phyloP scores from a whole-genome alignment of 805 yeast genomes.

The Candida qinlingensis region DNA sequence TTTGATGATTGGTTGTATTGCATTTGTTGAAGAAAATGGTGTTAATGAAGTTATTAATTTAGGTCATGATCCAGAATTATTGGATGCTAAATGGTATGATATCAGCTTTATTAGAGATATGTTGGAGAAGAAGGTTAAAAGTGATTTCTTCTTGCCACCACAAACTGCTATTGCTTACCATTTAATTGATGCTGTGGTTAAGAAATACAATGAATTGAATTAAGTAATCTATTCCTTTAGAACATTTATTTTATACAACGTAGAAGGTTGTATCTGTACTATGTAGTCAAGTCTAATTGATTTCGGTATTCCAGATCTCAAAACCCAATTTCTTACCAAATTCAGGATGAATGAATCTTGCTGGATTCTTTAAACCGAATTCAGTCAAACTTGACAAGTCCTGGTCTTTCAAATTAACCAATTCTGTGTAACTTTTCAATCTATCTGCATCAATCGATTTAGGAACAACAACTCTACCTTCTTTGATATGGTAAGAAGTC shows the following conservation, averaged over 20 bases:
- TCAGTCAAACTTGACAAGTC: conserved; percentile 33
- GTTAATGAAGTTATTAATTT: conserved; percentile 58
- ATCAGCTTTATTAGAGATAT: conserved; percentile 39
- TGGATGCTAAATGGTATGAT: conserved; percentile 84
- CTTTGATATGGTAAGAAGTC: conserved; percentile 55
- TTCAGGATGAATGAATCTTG: conserved; percentile 25
- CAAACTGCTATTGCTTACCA: conserved; percentile 24
- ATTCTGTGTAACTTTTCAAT: conserved; percentile 33
- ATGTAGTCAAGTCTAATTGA: neutral
- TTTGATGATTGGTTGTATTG: conserved; percentile 90
- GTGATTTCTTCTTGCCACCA: conserved; percentile 24
- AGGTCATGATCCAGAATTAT: conserved; percentile 81
- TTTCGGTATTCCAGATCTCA: conserved; percentile 4
- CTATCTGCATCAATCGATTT: conserved; percentile 64
- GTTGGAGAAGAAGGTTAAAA: conserved; percentile 10
- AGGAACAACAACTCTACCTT: conserved; percentile 59
- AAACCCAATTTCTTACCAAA: conserved; percentile 10
- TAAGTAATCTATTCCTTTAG: neutral
- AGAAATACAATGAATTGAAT: conserved; percentile 12
- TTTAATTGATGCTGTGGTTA: conserved; percentile 20
- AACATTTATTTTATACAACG: too few species aligned
- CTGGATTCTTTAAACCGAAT: conserved; percentile 26
- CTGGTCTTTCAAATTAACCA: conserved; percentile 34
- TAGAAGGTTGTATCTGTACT: neutral
- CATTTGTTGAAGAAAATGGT: conserved; percentile 65